Evolutionary conservation across 257 asterid species (phyloP), one percentile per base, ranked within the genome.

Genomic region (Petunia secreta): DNA sequence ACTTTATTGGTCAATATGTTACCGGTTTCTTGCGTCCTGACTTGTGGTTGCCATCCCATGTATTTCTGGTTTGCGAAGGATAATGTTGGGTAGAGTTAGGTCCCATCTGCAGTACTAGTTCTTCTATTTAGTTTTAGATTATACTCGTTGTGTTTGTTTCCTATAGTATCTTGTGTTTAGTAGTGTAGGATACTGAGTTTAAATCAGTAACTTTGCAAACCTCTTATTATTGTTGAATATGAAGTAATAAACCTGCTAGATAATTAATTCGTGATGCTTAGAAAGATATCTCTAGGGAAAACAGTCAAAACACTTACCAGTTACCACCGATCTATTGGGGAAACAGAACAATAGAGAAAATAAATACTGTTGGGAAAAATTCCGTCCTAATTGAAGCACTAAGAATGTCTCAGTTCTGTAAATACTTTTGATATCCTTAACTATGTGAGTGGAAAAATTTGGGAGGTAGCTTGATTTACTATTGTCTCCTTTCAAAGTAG

Each of bases 371-470:
- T 68, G 57, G 75, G 57, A 3, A 44, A 68, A 68, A 8, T 8
- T 44, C 58, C 40, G 16, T 68, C 15, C 76, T 8, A 16, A 44
- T 68, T 44, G 76, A 68, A 68, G 58, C 16, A 16, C 57, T 68
- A 44, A 46, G 76, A 44, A 44, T 68, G 16, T 44, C 2, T 3
- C 37, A 68, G 41, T 44, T 40, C 1, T 68, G 58, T 67, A 67
- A 41, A 67, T 67, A 25, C 75, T 15, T 43, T 16, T 44, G 58
- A 16, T 34, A 2, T n/a, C 16, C 57, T 44, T 68, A 8, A 68
- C 41, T 68, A 68, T 68, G 9, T 16, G 40, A 40, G 40, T 68
- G 15, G 76, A 4, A 1, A 43, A 67, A n/a, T 43, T 68, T 44
- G 40, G 9, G 2, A 44, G 4, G 8, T 44, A 8, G 76, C 58